These are phyloP conservation scores for Amphicarpaea edgeworthii DNA, from an alignment of 306 rosid genomes.

Conservation along the genomic window DNA sequence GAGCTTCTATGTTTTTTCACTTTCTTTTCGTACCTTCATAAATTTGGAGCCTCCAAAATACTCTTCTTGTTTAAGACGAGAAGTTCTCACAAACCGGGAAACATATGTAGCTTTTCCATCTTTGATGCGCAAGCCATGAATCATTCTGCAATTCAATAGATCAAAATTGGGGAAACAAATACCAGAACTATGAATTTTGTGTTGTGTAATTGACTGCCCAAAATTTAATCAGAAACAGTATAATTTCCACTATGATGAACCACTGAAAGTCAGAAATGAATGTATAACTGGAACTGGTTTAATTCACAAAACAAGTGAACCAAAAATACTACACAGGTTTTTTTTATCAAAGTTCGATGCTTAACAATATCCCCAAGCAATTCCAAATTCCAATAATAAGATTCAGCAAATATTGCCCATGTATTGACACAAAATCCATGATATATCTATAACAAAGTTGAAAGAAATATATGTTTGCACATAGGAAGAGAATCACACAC, in stretches of 20 bases:
- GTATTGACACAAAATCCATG: neutral
- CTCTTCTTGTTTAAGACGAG: conserved; percentile 93
- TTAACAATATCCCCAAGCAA: conserved; percentile 23
- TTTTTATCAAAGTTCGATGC: too few relatives aligned
- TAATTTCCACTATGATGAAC: conserved; percentile 6
- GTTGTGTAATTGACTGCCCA: neutral
- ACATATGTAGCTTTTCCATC: conserved; percentile 92
- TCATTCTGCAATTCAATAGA: conserved; percentile 71
- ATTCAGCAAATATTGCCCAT: conserved; percentile 35
- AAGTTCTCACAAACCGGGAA: conserved; percentile 84
- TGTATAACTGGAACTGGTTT: conserved; percentile 5
- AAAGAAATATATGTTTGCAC: conserved; percentile 35
- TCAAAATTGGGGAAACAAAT: conserved; percentile 16
- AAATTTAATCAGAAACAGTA: conserved; percentile 9
- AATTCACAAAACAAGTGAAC: conserved; percentile 29
- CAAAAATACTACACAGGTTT: too few relatives aligned
- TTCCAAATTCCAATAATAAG: conserved; percentile 8
- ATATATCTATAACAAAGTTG: conserved; percentile 34
- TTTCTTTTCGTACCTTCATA: conserved; percentile 67
- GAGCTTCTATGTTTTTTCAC: conserved; percentile 32
- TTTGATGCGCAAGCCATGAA: conserved; percentile 94
- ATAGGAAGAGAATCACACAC: conserved; percentile 57
- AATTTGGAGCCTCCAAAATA: conserved; percentile 86
- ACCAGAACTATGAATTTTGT: conserved; percentile 23
- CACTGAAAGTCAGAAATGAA: conserved; percentile 22